Base-by-base conservation (phyloP, 2,329 filamentous ascomycete genomes). In the Hypoxylon sp. region DNA sequence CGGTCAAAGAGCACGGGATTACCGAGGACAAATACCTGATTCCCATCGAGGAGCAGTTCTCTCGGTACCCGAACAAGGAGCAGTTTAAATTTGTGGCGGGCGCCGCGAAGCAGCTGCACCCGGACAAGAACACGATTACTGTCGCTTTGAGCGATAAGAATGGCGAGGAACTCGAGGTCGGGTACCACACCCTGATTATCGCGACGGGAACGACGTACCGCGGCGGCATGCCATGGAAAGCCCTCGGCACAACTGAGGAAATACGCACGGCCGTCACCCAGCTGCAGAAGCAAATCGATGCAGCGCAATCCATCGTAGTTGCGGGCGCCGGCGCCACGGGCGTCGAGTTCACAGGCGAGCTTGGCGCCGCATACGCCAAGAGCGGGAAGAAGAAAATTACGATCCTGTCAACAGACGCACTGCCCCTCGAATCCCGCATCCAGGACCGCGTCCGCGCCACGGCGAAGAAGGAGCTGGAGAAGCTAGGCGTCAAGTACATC, bases 61-160 rank as follows among this genome's bases (percentile, higher is more conserved):
- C 80, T 21, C 77, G 82, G 45, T 88, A 87, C 71, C 78, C 83
- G 36, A 19, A 55, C 0, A 60, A 77, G 1, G 76, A 75, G 23
- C 79, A 80, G 56, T 89, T 88, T 70, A 84, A 87, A 72, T 84
- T 87, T 70, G 75, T 89, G 23, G 71, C 81, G 41, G 87, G 84
- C 49, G 79, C 79, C 36, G 87, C 87, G 11, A 63, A 45, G 76
- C 69, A 73, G 10, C 74, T 88, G 2, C 81, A 85, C 49, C 75
- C 82, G 0, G 75, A 75, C 2, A 67, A 67, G 49, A 85, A 84
- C 67, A 78, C 75, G 0, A 82, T 88, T 23, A 75, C 74, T 1
- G 79, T 87, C 13, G 69, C 76, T 21, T 75, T 79, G 32, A 78
- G 76, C 48, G 79, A 75, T 3, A 79, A 75, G 2, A 79, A 77